These are phyloP conservation scores for Phialemoniopsis sp. DNA, from an alignment of 2,329 filamentous ascomycete genomes.

Conservation along the genomic window DNA sequence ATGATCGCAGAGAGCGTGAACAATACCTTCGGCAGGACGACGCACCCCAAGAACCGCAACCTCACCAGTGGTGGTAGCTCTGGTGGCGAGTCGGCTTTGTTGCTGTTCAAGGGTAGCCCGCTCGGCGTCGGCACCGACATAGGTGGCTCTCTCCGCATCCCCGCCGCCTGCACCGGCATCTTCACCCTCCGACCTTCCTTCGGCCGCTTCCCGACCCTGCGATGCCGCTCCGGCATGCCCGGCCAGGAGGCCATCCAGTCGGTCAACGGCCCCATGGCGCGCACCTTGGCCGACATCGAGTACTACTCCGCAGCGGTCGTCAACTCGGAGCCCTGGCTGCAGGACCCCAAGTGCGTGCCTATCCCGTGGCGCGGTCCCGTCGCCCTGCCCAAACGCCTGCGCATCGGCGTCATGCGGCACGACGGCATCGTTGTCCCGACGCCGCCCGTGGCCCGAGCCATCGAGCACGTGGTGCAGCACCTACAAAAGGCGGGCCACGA, in stretches of 20 bases:
- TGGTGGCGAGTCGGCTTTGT: slow-evolving; percentile 62
- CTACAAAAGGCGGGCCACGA: slow-evolving; percentile 43
- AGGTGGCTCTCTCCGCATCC: slow-evolving; percentile 49
- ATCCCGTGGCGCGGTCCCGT: slow-evolving; percentile 50
- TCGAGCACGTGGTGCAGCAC: slow-evolving; percentile 37
- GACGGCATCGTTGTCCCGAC: slow-evolving; percentile 63
- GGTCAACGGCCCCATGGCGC: slow-evolving; percentile 60
- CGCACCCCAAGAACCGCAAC: slow-evolving; percentile 56
- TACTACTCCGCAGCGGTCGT: slow-evolving; percentile 50
- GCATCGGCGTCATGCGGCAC: slow-evolving; percentile 59
- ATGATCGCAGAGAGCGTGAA: slow-evolving; percentile 68
- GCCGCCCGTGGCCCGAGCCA: slow-evolving; percentile 57
- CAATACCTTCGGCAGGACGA: slow-evolving; percentile 58
- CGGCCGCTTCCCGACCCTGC: slow-evolving; percentile 54
- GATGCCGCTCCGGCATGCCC: slow-evolving; percentile 51
- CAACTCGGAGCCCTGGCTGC: slow-evolving; percentile 48
- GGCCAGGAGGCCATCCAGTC: slow-evolving; percentile 62
- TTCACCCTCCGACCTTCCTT: slow-evolving; percentile 53
- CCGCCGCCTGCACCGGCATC: slow-evolving; percentile 53
- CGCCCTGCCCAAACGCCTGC: slow-evolving; percentile 33
- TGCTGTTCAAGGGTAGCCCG: slow-evolving; percentile 53
- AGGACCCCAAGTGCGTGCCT: slow-evolving; percentile 53
- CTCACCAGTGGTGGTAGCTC: slow-evolving; percentile 62
- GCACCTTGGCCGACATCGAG: slow-evolving; percentile 49
- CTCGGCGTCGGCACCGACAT: slow-evolving; percentile 64